phyloP scores from a whole-genome alignment of 148 eudicot genomes.

The Linanthus parryae region DNA sequence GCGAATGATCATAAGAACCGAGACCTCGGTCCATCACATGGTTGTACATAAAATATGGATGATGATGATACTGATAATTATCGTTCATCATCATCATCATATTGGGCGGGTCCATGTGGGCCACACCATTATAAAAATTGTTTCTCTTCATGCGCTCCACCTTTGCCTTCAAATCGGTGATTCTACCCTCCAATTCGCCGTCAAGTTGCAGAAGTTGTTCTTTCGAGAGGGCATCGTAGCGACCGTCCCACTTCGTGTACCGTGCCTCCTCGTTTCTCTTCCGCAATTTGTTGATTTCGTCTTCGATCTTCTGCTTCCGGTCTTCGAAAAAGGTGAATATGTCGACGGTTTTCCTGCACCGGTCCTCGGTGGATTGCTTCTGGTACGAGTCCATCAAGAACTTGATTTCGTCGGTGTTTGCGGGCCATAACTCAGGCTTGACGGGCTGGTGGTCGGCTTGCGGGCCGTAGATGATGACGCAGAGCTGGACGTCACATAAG shows the following conservation, averaged over 20 bases:
- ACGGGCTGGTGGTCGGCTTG: neutral
- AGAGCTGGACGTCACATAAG: slow-evolving; percentile 28
- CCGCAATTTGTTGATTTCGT: slow-evolving; percentile 1
- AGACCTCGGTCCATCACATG: too few species aligned
- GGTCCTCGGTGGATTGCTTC: slow-evolving; percentile 3
- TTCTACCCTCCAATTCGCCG: neutral
- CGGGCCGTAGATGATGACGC: slow-evolving; percentile 33
- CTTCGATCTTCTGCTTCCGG: slow-evolving; percentile 9
- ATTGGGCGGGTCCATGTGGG: too few species aligned
- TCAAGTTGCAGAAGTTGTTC: slow-evolving; percentile 6
- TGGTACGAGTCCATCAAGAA: slow-evolving; percentile 6
- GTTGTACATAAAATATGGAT: too few species aligned
- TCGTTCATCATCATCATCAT: too few species aligned
- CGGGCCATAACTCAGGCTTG: slow-evolving; percentile 25
- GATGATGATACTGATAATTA: too few species aligned
- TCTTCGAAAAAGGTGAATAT: slow-evolving; percentile 8
- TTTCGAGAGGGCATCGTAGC: neutral
- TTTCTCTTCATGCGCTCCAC: slow-evolving; percentile 3
- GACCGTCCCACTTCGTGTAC: slow-evolving; percentile 15
- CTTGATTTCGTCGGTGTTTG: slow-evolving; percentile 3
- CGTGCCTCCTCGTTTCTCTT: slow-evolving; percentile 1
- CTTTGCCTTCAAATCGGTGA: neutral
- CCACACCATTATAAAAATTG: too few species aligned
- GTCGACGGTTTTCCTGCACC: neutral
- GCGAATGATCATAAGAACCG: too few species aligned